Base-by-base conservation (phyloP, 1,139 yeast genomes). In the Saccharomyces pastorianus region DNA sequence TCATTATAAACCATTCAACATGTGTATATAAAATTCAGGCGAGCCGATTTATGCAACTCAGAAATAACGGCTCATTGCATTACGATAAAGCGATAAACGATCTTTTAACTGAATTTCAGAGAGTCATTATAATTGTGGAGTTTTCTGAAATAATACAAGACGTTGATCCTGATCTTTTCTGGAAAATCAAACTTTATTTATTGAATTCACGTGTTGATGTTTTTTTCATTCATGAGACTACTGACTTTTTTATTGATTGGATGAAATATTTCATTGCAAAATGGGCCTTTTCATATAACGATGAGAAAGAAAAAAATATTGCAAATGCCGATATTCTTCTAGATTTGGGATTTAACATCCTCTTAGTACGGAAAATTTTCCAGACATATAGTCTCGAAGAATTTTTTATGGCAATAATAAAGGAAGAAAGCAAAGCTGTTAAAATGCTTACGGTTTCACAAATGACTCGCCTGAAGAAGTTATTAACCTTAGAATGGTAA, bases 111-210 rank as follows among this genome's bases (percentile, higher is more conserved):
- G 61, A 62, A 38, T 64, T 56, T 47, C 52, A 52, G 26, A 55
- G 42, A 9, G 54, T 64, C 1, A 53, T 58, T 13, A 29, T 63
- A 6, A 29, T 64, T 7, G 31, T 63, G 2, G 60, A 61, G 44
- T 65, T 61, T 46, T 23, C 56, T 6, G 42, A 41, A 7, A 27
- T 47, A 2, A 26, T 58, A 6, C 56, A 56, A 28, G 23, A 26
- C 2, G 49, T 51, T 7, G 69, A 64, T 47, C 53, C 34, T 3
- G 64, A 65, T 31, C 52, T 61, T 9, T 58, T 63, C 42, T 64
- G 65, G 66, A 64, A 64, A 53, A 46, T 61, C 4, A 59, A 53
- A 5, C 38, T 61, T 7, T 57, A 53, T 42, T 50, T 65, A 17
- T 51, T 52, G 14, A 14, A 51, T 9, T 38, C 52, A 8, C 47